Base-by-base conservation (phyloP, 2,329 filamentous ascomycete genomes). In the Penicillium sp. region DNA sequence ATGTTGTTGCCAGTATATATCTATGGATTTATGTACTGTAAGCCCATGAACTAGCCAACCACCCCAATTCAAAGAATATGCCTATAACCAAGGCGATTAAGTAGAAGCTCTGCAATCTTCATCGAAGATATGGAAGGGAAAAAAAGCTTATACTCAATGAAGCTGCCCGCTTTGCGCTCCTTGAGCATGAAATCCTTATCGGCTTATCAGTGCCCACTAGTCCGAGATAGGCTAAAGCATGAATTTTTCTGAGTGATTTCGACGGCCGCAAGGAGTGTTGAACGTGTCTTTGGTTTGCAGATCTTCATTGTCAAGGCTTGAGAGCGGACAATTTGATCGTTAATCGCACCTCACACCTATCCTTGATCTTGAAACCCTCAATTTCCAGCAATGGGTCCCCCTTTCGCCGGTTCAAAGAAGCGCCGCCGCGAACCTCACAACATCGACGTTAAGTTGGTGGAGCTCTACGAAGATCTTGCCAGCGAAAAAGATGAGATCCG, bases 401-500 rank as follows among this genome's bases (percentile, higher is more conserved):
- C 47, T 18, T 42, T 32, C 36, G 27, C 36, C 34, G 56, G 63
- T 50, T 34, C 61, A 59, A 78, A 78, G 61, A 78, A 78, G 62
- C 69, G 75, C 52, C 71, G 70, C 38, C 71, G 74, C 55, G 74
- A 77, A 61, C 55, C 64, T 27, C 67, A 71, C 63, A 75, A 72
- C 57, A 68, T 78, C 60, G 74, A 79, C 59, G 67, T 72, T 47
- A 74, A 76, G 56, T 69, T 78, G 44, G 73, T 79, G 45, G 76
- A 78, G 60, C 77, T 79, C 51, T 79, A 78, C 59, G 76, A 79
- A 50, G 74, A 79, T 58, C 71, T 79, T 36, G 75, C 77, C 36
- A 76, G 72, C 55, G 73, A 78, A 39, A 73, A 78, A 52, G 75
- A 79, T 56, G 70, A 76, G 27, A 73, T 78, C 55, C 67, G 77